Conservation (phyloP, 805 yeast genomes). For the Candida railenensis region DNA sequence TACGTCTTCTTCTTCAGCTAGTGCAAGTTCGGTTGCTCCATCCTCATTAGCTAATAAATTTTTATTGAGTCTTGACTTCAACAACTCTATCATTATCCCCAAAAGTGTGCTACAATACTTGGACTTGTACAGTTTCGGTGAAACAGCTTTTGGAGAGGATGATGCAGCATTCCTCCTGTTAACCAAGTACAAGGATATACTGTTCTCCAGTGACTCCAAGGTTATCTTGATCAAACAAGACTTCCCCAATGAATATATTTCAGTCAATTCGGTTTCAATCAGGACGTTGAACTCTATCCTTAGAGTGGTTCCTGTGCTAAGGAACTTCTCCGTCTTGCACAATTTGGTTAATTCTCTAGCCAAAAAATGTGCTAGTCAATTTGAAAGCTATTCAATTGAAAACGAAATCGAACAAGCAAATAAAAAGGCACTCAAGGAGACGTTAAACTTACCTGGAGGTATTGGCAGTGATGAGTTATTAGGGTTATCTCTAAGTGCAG, state of each 20-base stretch:
- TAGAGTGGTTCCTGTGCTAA: conserved; percentile 23
- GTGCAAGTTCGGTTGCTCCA: too few species aligned
- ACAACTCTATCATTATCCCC: not conserved
- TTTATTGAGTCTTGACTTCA: not conserved
- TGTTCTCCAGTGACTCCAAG: conserved; percentile 4
- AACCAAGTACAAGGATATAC: conserved; percentile 2
- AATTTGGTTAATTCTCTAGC: conserved; percentile 14
- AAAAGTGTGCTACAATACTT: conserved; percentile 1
- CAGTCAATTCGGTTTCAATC: conserved; percentile 22
- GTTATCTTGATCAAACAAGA: conserved; percentile 8
- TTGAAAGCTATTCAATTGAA: conserved; percentile 9
- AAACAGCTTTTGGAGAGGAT: conserved; percentile 3
- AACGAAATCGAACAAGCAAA: conserved; percentile 7
- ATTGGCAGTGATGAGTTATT: conserved; percentile 40
- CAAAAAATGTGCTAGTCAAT: not conserved
- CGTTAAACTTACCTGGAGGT: conserved; percentile 33
- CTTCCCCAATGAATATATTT: conserved; percentile 18
- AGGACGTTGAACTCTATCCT: conserved; percentile 23
- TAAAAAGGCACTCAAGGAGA: conserved; percentile 28
- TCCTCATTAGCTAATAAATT: not conserved
- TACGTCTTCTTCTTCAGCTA: not conserved
- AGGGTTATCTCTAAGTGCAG: conserved; percentile 30
- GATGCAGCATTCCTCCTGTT: conserved; percentile 8
- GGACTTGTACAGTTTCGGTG: not conserved
- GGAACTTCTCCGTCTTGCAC: conserved; percentile 30